Evolutionary conservation across 164 flowering plant species (phyloP).

Genomic region (Nymphaea thermarum): DNA sequence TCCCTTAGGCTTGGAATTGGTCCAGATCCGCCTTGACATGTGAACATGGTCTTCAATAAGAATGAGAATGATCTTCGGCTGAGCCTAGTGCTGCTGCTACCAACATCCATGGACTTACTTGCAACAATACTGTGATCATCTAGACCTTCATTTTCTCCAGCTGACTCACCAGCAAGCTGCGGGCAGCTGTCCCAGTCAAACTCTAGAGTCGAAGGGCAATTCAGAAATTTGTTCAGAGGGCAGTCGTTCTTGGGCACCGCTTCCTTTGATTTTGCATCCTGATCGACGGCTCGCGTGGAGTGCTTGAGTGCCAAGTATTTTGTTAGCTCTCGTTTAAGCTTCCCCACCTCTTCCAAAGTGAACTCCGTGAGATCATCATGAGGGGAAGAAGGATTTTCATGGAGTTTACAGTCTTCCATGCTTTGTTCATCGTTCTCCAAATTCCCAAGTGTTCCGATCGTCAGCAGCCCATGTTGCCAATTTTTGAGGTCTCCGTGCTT

Average conservation of each 20-base stretch:
- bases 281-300: conserved; percentile 1
- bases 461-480: conserved; percentile 75
- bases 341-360: conserved; percentile 76
- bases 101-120: conserved; percentile 48
- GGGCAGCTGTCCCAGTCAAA: conserved; percentile 30
- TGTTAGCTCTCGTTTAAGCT: conserved; percentile 35
- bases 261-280: not conserved
- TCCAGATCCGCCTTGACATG: conserved; percentile 38
- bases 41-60: conserved; percentile 66
- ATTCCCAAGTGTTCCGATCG: conserved; percentile 84
- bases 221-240: conserved; percentile 75
- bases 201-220: conserved; percentile 88
- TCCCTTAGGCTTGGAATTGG: conserved; percentile 48
- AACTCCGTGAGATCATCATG: conserved; percentile 41
- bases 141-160: not conserved
- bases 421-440: conserved; percentile 23
- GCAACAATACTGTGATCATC: conserved; percentile 42
- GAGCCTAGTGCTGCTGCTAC: conserved; percentile 31
- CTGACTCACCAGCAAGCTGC: not conserved
- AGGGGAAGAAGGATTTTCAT: conserved; percentile 29
- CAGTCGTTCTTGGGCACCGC: conserved; percentile 25
- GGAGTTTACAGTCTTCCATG: conserved; percentile 4
- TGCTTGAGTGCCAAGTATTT: conserved; percentile 53
- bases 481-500: not conserved
- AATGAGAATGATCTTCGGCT: conserved; percentile 54